Evolutionary conservation across 306 rosid species (phyloP), one percentile per base, ranked within the genome.

Genomic region (Pyrus communis): DNA sequence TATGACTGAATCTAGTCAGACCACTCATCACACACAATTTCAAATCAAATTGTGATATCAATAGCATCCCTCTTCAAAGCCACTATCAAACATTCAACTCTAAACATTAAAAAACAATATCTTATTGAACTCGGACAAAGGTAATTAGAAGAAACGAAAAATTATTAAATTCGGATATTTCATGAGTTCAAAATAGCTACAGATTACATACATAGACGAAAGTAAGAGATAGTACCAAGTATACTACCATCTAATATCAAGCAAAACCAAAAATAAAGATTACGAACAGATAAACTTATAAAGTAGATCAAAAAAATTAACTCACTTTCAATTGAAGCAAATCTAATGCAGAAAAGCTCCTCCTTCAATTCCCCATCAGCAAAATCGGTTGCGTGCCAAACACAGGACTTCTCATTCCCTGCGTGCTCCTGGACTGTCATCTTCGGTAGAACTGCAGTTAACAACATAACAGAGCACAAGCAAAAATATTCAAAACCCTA

Each of bases 281-380:
- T 18, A 23, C n/a, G 3, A 54, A 10, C 25, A 43, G 13, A 27
- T 40, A 9, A 42, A 42, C 45, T 42, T 42, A 42, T 42, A 42
- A 25, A 74, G 2, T 9, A 17, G 40, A 68, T 35, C 51, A 57
- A 68, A 1, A 1, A 13, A 74, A 1, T 2, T 19, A 61, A 80
- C 99, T 87, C 80, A 96, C 99, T 93, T 76, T 96, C 99, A 85
- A 96, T 84, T 0, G 99, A 89, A 25, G 97, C 88, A 62, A 96
- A 96, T 78, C 99, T 86, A 78, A 96, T 96, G 76, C 98, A 96
- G 90, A 96, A 96, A 75, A 96, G 96, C 79, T 96, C 99, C 51
- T 89, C 90, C 86, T 92, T 96, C 79, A 92, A 88, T 89, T 96
- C 96, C 27, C 99, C 99, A 74, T 92, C 98, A 38, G 99, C 98